phyloP scores from a whole-genome alignment of 805 yeast genomes.

The Kregervanrija delftensis region DNA sequence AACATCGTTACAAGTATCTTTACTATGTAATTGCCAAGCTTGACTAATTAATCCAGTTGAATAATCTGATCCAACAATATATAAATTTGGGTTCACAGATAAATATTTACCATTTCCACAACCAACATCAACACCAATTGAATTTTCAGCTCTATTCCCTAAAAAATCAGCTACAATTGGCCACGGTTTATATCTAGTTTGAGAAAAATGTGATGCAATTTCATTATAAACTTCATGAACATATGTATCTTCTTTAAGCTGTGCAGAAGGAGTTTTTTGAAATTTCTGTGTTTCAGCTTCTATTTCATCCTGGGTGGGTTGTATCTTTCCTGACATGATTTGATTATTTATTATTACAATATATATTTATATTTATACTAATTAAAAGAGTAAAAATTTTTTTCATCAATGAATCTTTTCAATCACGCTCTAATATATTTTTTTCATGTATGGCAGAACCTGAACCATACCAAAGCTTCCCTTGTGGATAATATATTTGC shows the following conservation, averaged over 20 bases:
- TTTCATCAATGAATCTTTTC: no score
- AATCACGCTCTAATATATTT: no score
- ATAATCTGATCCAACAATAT: constrained; percentile 67
- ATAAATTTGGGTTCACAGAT: constrained; percentile 59
- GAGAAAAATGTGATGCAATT: constrained; percentile 89
- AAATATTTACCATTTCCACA: constrained; percentile 96
- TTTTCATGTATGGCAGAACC: no score
- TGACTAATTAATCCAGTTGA: constrained; percentile 64
- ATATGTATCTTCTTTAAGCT: constrained; percentile 58
- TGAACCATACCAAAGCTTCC: no score
- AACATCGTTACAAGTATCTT: constrained; percentile 38
- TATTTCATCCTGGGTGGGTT: constrained; percentile 25
- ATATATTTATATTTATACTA: no score
- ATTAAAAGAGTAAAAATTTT: no score
- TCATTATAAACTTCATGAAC: constrained; percentile 93
- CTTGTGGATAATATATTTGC: no score
- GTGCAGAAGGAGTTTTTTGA: constrained; percentile 34
- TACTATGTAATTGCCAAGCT: constrained; percentile 38
- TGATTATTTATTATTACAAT: no score
- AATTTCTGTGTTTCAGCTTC: constrained; percentile 23
- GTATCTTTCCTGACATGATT: constrained; percentile 24
- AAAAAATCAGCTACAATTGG: constrained; percentile 82
- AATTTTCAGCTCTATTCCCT: constrained; percentile 37
- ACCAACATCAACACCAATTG: constrained; percentile 87
- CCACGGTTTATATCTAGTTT: constrained; percentile 96